Evolutionary conservation across 345 rosid genomes (phyloP).

Genomic region (Ailanthus altissimus): DNA sequence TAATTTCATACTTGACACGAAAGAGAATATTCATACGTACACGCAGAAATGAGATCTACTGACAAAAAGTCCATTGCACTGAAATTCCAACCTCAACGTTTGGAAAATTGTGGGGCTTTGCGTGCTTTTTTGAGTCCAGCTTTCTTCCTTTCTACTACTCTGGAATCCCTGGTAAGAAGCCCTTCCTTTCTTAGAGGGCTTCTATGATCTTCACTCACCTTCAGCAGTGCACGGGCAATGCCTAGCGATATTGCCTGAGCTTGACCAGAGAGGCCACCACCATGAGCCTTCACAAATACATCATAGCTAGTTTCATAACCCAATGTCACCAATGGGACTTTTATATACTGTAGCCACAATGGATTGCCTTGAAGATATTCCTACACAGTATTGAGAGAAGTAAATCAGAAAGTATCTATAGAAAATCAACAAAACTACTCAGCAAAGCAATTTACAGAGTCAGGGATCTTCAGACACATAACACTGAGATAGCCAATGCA

Average conservation of each 20-base stretch:
- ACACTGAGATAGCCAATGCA: background rate
- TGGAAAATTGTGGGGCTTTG: conserved; percentile 88
- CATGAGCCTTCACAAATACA: conserved; percentile 90
- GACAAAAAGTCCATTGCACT: background rate
- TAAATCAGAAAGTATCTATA: background rate
- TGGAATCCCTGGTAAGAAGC: conserved; percentile 81
- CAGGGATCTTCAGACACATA: background rate
- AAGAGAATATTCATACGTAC: conserved; percentile 5
- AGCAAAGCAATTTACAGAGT: background rate
- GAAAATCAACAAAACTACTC: background rate
- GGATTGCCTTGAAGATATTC: conserved; percentile 99
- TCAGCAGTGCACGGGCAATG: conserved; percentile 82
- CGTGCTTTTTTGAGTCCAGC: conserved; percentile 96
- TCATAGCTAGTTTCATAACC: conserved; percentile 90
- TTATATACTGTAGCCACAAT: conserved; percentile 83
- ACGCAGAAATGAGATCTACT: background rate
- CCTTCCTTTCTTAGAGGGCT: conserved; percentile 75
- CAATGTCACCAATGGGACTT: conserved; percentile 68
- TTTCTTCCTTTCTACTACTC: conserved; percentile 94
- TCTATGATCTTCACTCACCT: conserved; percentile 77
- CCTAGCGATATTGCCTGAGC: conserved; percentile 95
- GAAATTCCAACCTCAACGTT: conserved; percentile 53
- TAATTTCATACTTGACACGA: background rate
- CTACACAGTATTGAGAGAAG: conserved; percentile 37
- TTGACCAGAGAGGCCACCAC: conserved; percentile 95